phyloP scores from a whole-genome alignment of 1,284 basidiomycete species.

The Neotropicomus parvogracilis region DNA sequence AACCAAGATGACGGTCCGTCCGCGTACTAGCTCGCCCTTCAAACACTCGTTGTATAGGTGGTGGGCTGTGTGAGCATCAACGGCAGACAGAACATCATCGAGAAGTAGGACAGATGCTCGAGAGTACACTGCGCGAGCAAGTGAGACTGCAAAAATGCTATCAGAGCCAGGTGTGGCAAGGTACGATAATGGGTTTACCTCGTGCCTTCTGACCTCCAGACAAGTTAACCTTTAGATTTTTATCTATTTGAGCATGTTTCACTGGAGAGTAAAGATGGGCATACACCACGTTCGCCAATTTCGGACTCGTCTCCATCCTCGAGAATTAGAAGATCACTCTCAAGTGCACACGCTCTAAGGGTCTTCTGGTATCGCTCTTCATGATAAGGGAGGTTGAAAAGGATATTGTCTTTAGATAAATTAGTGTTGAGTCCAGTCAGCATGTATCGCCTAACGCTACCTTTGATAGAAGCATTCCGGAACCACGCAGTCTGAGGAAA shows the following conservation, averaged over 20 bases:
- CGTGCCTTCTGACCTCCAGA: conserved; percentile 96
- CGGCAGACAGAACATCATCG: conserved; percentile 83
- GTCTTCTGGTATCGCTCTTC: conserved; percentile 62
- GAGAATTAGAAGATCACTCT: conserved; percentile 82
- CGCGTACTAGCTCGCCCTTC: conserved; percentile 77
- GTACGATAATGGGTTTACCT: conserved; percentile 42
- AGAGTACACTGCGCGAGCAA: conserved; percentile 93
- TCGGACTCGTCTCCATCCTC: conserved; percentile 94
- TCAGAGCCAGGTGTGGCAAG: background rate
- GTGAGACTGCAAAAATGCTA: conserved; percentile 53
- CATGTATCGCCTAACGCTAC: conserved; percentile 32
- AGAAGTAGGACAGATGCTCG: conserved; percentile 81
- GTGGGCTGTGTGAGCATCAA: conserved; percentile 86
- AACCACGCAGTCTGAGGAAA: conserved; percentile 65
- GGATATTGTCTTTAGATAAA: conserved; percentile 70
- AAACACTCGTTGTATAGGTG: conserved; percentile 82
- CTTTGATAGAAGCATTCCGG: conserved; percentile 88
- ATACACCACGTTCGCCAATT: conserved; percentile 81
- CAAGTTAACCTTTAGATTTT: conserved; percentile 65
- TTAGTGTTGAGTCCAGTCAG: conserved; percentile 8
- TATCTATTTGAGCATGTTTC: background rate
- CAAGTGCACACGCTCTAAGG: conserved; percentile 56
- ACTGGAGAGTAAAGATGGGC: conserved; percentile 20
- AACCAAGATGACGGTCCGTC: conserved; percentile 81
- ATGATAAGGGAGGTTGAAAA: conserved; percentile 84